Conservation (phyloP, 2,329 filamentous ascomycete species). For the Trichoderma simmonsii region DNA sequence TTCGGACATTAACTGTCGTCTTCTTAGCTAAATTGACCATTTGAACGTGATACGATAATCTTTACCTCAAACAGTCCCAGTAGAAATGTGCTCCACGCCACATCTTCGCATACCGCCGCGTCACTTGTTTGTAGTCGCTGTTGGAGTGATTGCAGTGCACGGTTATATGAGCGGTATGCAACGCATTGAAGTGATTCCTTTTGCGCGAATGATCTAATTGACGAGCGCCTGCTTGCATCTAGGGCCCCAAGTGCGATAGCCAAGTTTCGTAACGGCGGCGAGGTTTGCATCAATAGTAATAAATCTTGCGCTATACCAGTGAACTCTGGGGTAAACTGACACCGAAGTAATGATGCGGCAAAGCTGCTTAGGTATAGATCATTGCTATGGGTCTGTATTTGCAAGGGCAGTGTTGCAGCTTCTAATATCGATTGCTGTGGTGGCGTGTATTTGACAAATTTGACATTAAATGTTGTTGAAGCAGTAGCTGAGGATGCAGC, state of each 20-base stretch:
- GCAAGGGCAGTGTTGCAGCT: not conserved
- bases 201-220: not conserved
- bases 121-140: slow-evolving; percentile 1
- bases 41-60: accelerated
- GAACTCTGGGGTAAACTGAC: slow-evolving; percentile 24
- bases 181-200: not conserved
- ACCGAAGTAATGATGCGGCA: slow-evolving; percentile 19
- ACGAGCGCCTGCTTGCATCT: slow-evolving; percentile 24
- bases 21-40: not conserved
- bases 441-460: slow-evolving; percentile 19
- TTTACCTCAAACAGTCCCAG: slow-evolving; percentile 29
- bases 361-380: slow-evolving; percentile 22
- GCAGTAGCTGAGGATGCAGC: accelerated
- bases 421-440: not conserved
- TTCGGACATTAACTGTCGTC: slow-evolving; percentile 26
- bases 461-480: not conserved
- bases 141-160: slow-evolving; percentile 22
- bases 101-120: not conserved
- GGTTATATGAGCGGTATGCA: slow-evolving; percentile 24
- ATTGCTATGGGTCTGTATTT: not conserved
- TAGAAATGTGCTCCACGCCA: slow-evolving; percentile 29
- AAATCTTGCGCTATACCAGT: slow-evolving; percentile 13
- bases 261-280: slow-evolving; percentile 20
- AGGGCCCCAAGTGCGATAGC: slow-evolving; percentile 28
- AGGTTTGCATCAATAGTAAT: slow-evolving; percentile 22